Percentiles rank a stretch among this genome's conserved stretches.
Evolutionary conservation across 495 filamentous ascomycete species (phyloP).

Genomic region (Lindgomyces ingoldianus): DNA sequence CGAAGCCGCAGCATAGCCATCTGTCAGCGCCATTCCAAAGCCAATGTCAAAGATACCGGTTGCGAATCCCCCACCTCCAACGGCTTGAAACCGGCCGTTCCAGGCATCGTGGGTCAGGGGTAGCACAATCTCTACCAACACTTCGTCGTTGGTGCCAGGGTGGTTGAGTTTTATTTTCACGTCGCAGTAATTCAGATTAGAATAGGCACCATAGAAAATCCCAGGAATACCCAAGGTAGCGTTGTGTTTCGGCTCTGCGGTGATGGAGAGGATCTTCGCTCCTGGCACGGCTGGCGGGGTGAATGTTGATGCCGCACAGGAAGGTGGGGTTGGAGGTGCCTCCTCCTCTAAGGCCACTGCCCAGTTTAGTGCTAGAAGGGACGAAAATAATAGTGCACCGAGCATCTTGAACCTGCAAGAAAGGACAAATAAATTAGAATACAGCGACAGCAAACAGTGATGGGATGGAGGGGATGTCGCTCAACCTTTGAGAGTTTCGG

Average conservation of each 20-base stretch:
- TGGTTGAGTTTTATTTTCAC: conserved; percentile 25
- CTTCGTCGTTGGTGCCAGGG: conserved; percentile 19
- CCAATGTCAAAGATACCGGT: conserved; percentile 10
- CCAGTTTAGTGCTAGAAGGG: too few species aligned
- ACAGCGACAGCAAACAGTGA: too few species aligned
- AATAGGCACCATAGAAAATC: background rate
- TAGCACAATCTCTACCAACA: conserved; percentile 16
- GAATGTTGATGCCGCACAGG: conserved; percentile 14
- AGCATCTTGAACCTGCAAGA: background rate
- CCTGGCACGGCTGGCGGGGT: conserved; percentile 7
- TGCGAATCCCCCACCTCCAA: conserved; percentile 22
- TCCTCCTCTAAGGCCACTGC: too few species aligned
- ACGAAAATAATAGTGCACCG: background rate
- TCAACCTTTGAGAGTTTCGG: too few species aligned
- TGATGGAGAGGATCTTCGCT: conserved; percentile 20
- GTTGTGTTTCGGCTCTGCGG: conserved; percentile 2
- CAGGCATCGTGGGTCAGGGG: conserved; percentile 6
- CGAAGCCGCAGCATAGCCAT: conserved; percentile 16
- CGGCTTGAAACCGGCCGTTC: conserved; percentile 31
- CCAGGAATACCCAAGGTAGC: background rate
- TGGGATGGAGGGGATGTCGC: too few species aligned
- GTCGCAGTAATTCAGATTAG: conserved; percentile 21
- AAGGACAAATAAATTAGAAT: too few species aligned
- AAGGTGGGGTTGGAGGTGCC: background rate
- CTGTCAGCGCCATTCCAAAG: conserved; percentile 5